Evolutionary conservation across 2,329 filamentous ascomycete genomes (phyloP).

Genomic region (Metarhizium rileyi): DNA sequence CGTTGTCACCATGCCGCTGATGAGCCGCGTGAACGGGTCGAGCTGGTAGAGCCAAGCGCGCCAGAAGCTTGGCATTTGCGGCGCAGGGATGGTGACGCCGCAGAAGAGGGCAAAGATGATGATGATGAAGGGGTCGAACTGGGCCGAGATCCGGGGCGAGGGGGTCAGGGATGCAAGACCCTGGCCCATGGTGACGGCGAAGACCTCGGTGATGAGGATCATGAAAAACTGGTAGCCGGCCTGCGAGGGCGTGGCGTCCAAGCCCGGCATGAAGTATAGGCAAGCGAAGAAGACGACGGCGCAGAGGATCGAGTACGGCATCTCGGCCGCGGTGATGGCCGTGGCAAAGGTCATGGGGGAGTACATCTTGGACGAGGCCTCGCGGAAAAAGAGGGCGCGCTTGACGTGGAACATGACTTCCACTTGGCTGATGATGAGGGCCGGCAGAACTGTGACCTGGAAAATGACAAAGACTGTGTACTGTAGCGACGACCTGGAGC

Average conservation of each 20-base stretch:
- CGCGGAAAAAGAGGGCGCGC: slow-evolving; percentile 75
- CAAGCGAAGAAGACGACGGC: slow-evolving; percentile 73
- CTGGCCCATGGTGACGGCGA: slow-evolving; percentile 72
- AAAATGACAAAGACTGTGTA: slow-evolving; percentile 86
- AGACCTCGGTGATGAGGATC: slow-evolving; percentile 72
- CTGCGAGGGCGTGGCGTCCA: slow-evolving; percentile 50
- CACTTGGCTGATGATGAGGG: slow-evolving; percentile 73
- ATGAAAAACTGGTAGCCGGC: slow-evolving; percentile 86
- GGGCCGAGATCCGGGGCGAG: slow-evolving; percentile 65
- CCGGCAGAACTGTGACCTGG: slow-evolving; percentile 76
- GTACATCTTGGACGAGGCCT: slow-evolving; percentile 81
- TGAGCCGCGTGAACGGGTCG: slow-evolving; percentile 73
- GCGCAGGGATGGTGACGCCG: slow-evolving; percentile 71
- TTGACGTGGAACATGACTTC: slow-evolving; percentile 72
- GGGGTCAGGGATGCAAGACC: slow-evolving; percentile 69
- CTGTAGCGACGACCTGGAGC: slow-evolving; percentile 68
- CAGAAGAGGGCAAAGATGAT: slow-evolving; percentile 81
- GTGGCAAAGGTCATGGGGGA: slow-evolving; percentile 67
- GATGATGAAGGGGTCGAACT: slow-evolving; percentile 74
- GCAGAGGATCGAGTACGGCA: slow-evolving; percentile 76
- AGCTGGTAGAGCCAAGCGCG: slow-evolving; percentile 73
- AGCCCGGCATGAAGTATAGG: slow-evolving; percentile 75
- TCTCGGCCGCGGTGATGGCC: slow-evolving; percentile 71
- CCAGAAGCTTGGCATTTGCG: slow-evolving; percentile 73
- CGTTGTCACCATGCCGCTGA: slow-evolving; percentile 70